Base-by-base conservation (phyloP, 257 asterid species). In the Solanum virginianum region DNA sequence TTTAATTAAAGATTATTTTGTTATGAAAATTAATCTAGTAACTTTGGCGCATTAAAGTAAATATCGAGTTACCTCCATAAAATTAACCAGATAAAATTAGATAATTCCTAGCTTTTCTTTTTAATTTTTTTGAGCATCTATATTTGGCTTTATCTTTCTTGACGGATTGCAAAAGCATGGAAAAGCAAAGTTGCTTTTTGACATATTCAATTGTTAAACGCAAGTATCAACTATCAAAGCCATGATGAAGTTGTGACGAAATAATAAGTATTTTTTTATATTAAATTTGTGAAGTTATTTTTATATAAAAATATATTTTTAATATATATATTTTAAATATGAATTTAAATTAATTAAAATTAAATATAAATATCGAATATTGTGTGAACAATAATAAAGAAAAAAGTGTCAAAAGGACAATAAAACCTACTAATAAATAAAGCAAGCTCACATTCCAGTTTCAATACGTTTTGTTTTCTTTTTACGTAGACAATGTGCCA, bases 401-500 rank as follows among this genome's bases (percentile, higher is more conserved):
- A 65, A 3, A 0, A n/a, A 72, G 80, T 72, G 57, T 72, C 13
- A 49, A 63, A 47, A 22, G 81, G 41, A 9, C 43, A 22, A 14
- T 4, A 10, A 7, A 22, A 75, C 39, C 60, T 8, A 75, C 22
- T 75, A n/a, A 68, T 75, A n/a, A 68, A 68, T 70, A 70, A 70
- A 24, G 81, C 60, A 75, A 14, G 15, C 9, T 75, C 62, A 24
- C 12, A 49, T 49, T 24, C 6, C 8, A 24, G 45, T 24, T 51
- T 15, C 24, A 2, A 51, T 51, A 77, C 82, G 45, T 49, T 8
- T 47, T 74, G 2, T 12, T 22, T 75, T 72, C 32, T 13, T 24
- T 62, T 24, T 51, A 77, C 47, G 82, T 51, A 51, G 62, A 51
- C 45, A 77, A 77, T 51, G 59, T 57, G 20, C 63, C 63, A 57